Percentiles rank a stretch among this genome's conserved stretches.
phyloP scores from a whole-genome alignment of 768 basidiomycete species.

The Tubosaeta sp. region DNA sequence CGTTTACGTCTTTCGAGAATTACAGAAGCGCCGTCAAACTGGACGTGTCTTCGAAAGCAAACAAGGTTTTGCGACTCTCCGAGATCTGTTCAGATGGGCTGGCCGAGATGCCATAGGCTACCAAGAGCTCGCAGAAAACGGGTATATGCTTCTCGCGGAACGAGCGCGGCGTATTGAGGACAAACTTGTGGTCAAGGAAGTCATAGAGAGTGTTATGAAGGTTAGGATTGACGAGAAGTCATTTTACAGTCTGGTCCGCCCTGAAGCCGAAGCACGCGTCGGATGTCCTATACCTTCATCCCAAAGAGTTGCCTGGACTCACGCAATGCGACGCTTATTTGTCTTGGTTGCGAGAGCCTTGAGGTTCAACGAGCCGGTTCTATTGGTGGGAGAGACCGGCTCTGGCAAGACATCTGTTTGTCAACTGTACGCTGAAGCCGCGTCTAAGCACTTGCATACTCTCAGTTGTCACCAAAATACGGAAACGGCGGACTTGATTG shows the following conservation, averaged over 20 bases:
- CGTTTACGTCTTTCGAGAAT: constrained; percentile 86
- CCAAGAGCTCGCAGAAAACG: constrained; percentile 91
- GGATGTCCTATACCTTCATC: constrained; percentile 49
- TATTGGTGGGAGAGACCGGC: constrained; percentile 96
- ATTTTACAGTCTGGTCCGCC: constrained; percentile 58
- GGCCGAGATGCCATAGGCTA: constrained; percentile 84
- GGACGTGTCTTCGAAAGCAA: constrained; percentile 96
- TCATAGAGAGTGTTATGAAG: constrained; percentile 86
- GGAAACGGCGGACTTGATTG: constrained; percentile 95
- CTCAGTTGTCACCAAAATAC: constrained; percentile 98
- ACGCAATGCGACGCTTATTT: constrained; percentile 88
- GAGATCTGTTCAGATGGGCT: constrained; percentile 98
- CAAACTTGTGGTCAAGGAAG: constrained; percentile 83
- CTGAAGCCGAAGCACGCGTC: constrained; percentile 45
- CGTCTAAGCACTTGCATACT: constrained; percentile 55
- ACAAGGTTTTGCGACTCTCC: constrained; percentile 92
- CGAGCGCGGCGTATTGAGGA: constrained; percentile 83
- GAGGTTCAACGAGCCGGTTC: constrained; percentile 87
- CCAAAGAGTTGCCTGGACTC: constrained; percentile 80
- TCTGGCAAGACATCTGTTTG: constrained; percentile 98
- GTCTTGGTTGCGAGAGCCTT: constrained; percentile 80
- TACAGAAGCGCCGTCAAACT: constrained; percentile 88
- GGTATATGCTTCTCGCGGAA: constrained; percentile 96
- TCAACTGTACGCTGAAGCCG: constrained; percentile 75
- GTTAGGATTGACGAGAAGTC: constrained; percentile 71